Evolutionary conservation across 805 yeast species (phyloP).

Genomic region (Kregervanrija pseudodelftensis): DNA sequence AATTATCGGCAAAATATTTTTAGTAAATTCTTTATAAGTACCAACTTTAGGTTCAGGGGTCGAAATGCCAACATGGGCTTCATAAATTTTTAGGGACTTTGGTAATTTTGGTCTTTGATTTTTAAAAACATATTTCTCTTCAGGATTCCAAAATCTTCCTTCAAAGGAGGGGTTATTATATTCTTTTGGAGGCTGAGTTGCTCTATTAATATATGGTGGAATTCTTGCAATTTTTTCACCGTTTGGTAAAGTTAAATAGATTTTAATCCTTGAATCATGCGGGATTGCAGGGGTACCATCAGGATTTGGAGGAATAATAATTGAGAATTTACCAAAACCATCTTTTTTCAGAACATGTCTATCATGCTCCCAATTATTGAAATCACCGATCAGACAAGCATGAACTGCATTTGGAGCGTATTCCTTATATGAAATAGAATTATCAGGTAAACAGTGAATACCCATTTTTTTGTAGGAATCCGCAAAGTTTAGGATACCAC

Average conservation of each 20-base stretch:
- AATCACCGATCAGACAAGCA: conserved; percentile 86
- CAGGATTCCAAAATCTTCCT: conserved; percentile 91
- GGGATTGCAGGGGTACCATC: conserved; percentile 59
- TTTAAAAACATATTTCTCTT: conserved; percentile 46
- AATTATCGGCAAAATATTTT: conserved; percentile 75
- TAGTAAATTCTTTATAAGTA: conserved; percentile 76
- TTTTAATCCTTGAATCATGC: conserved; percentile 74
- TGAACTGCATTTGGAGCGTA: conserved; percentile 84
- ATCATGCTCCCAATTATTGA: conserved; percentile 71
- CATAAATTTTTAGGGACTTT: conserved; percentile 67
- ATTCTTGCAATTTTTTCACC: conserved; percentile 73
- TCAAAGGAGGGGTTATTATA: conserved; percentile 52
- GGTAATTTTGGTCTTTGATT: conserved; percentile 55
- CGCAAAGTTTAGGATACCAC: conserved; percentile 64
- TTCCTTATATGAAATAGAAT: conserved; percentile 59
- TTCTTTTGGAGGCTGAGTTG: conserved; percentile 64
- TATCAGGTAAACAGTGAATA: conserved; percentile 53
- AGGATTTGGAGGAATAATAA: conserved; percentile 45
- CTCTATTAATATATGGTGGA: conserved; percentile 86
- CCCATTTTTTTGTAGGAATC: conserved; percentile 74
- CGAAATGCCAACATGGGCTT: conserved; percentile 93
- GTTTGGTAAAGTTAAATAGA: conserved; percentile 54
- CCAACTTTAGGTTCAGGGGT: conserved; percentile 85
- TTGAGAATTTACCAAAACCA: conserved; percentile 63
- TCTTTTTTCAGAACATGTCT: conserved; percentile 52